Percentiles rank a stretch among this genome's conserved stretches.
phyloP scores from a whole-genome alignment of 1,284 basidiomycete species.

The Meripilus lineatus region DNA sequence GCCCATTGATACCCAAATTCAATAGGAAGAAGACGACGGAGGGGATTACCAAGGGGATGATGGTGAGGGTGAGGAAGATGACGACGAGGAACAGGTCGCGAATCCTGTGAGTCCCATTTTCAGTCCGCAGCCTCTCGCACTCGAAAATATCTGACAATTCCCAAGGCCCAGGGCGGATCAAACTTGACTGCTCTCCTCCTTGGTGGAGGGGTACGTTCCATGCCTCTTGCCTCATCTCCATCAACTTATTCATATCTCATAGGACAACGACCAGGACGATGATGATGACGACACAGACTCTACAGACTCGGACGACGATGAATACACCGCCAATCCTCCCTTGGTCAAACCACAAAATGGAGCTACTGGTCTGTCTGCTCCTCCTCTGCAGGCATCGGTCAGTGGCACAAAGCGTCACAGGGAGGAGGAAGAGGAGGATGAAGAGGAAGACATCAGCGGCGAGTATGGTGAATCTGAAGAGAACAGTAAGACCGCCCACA shows the following conservation, averaged over 20 bases:
- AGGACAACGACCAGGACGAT: constrained; percentile 21
- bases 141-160: background rate
- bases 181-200: constrained; percentile 25
- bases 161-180: constrained; percentile 12
- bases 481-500: constrained; percentile 38
- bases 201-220: constrained; percentile 14
- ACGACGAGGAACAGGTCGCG: background rate
- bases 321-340: constrained; percentile 28
- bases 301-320: constrained; percentile 34
- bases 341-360: too few relatives aligned
- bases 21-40: constrained; percentile 19
- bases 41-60: constrained; percentile 18
- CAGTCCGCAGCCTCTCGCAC: background rate
- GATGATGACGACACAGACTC: constrained; percentile 33
- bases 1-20: background rate
- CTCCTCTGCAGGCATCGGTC: constrained; percentile 1
- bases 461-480: constrained; percentile 28
- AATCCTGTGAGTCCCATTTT: background rate
- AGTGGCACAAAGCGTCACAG: constrained; percentile 32
- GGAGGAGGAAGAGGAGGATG: constrained; percentile 34
- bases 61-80: constrained; percentile 16
- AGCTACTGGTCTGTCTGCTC: background rate
- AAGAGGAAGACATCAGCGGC: constrained; percentile 14
- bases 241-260: background rate
- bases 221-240: background rate